These are phyloP conservation scores for Ulota crispa DNA, from an alignment of 225 moss, liverwort and hornwort species.

Conservation along the genomic window DNA sequence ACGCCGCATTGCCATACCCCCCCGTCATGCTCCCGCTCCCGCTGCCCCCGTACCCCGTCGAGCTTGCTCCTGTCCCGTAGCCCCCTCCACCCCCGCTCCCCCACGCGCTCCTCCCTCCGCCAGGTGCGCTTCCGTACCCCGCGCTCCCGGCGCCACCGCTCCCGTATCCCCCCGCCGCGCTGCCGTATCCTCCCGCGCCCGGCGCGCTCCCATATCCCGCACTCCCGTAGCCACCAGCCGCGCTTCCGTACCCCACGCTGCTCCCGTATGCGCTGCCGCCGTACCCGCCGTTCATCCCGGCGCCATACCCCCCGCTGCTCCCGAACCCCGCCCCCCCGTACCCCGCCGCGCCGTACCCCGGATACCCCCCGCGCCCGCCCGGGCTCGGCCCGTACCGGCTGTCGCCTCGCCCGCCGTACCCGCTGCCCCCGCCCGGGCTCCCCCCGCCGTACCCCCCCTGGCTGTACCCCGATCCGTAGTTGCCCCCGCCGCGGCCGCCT, in stretches of 20 bases:
- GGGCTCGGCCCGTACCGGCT: conserved; percentile 76
- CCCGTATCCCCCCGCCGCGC: conserved; percentile 72
- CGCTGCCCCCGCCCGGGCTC: conserved; percentile 82
- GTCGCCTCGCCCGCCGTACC: conserved; percentile 87
- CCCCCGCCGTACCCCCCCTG: conserved; percentile 75
- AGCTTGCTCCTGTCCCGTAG: conserved; percentile 71
- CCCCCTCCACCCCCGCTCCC: conserved; percentile 76
- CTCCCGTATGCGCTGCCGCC: conserved; percentile 85
- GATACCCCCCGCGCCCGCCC: conserved; percentile 69
- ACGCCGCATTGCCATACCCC: conserved; percentile 80
- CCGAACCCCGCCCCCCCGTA: conserved; percentile 64
- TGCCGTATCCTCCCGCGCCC: conserved; percentile 75
- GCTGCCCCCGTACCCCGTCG: conserved; percentile 69
- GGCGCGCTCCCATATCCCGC: conserved; percentile 79
- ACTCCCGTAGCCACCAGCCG: conserved; percentile 72
- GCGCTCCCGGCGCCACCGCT: conserved; percentile 70
- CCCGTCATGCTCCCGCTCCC: conserved; percentile 76
- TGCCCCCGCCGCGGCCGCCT: conserved; percentile 63
- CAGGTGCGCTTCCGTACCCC: conserved; percentile 70
- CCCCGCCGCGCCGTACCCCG: conserved; percentile 63
- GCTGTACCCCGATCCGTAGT: conserved; percentile 78
- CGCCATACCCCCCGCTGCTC: conserved; percentile 77
- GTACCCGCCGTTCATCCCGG: conserved; percentile 89
- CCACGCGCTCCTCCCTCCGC: conserved; percentile 83
- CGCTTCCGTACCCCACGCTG: conserved; percentile 75